These are phyloP conservation scores for Leishmania turanica DNA, from an alignment of 208 protist species.

Conservation along the genomic window DNA sequence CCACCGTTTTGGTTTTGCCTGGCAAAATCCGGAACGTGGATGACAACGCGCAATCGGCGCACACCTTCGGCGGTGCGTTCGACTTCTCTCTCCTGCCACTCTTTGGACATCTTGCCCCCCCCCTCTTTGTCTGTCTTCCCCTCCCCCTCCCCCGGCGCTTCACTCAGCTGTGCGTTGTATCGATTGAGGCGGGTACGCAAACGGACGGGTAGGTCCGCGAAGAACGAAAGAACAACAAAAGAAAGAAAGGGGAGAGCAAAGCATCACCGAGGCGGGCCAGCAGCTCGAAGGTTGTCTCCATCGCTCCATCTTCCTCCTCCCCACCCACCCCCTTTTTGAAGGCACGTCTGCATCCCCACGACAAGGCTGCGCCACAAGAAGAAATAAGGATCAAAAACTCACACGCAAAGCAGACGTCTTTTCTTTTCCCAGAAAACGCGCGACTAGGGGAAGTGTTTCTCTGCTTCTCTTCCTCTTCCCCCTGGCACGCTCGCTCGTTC, in stretches of 20 bases:
- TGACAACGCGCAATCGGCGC: background rate
- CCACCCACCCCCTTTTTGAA: background rate
- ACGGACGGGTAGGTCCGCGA: background rate
- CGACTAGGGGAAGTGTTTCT: background rate
- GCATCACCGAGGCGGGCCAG: background rate
- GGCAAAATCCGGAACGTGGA: too few relatives aligned
- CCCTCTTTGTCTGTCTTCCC: background rate
- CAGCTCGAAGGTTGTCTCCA: background rate
- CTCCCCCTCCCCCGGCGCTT: background rate
- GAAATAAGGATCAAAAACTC: too few relatives aligned
- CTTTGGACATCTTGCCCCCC: background rate
- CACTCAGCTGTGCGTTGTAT: background rate
- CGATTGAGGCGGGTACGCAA: background rate
- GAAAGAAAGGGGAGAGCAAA: background rate
- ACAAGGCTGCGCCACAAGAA: background rate
- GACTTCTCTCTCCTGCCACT: background rate
- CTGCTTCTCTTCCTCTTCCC: background rate
- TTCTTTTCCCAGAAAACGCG: background rate
- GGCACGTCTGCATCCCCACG: background rate
- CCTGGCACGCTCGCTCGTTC: background rate
- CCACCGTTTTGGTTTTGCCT: background rate
- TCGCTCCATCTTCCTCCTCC: background rate
- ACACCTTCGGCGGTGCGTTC: background rate
- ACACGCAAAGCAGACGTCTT: too few relatives aligned
- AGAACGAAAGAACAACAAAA: too few relatives aligned